Conservation (phyloP, 768 basidiomycete genomes). For the Pulveroboletus sp. region DNA sequence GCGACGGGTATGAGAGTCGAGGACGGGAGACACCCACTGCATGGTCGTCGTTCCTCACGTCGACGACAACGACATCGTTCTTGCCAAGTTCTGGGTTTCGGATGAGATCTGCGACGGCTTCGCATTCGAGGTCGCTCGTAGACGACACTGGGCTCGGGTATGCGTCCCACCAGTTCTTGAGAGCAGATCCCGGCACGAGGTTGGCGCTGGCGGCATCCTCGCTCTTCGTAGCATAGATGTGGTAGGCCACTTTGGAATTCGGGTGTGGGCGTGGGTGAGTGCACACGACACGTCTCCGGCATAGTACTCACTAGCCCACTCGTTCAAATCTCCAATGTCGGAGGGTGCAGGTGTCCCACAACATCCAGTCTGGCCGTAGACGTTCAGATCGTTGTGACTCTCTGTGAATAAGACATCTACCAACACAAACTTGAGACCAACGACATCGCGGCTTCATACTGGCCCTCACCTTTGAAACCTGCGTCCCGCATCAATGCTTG, state of each 20-base stretch:
- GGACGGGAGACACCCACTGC: constrained; percentile 28
- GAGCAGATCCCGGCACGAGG: constrained; percentile 11
- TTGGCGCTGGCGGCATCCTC: neutral
- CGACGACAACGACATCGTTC: constrained; percentile 40
- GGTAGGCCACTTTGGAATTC: constrained; percentile 38
- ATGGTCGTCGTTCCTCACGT: constrained; percentile 47
- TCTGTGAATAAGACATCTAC: constrained; percentile 40
- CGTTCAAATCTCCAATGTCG: constrained; percentile 36
- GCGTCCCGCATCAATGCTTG: constrained; percentile 32
- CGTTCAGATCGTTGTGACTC: constrained; percentile 38
- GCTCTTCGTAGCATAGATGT: constrained; percentile 42
- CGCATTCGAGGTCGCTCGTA: constrained; percentile 27
- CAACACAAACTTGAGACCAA: neutral
- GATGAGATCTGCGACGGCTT: constrained; percentile 35
- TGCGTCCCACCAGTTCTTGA: constrained; percentile 51
- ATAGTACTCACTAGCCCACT: constrained; percentile 38
- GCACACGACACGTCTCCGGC: neutral
- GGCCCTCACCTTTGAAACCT: constrained; percentile 38
- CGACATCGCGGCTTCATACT: neutral
- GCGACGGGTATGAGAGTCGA: neutral
- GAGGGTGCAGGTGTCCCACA: constrained; percentile 3
- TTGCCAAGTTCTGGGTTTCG: constrained; percentile 7
- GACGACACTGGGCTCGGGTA: constrained; percentile 39
- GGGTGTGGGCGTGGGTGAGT: neutral
- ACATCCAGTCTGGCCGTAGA: constrained; percentile 26